Conservation (phyloP, 306 rosid species). For the Coriaria nepalensis region DNA sequence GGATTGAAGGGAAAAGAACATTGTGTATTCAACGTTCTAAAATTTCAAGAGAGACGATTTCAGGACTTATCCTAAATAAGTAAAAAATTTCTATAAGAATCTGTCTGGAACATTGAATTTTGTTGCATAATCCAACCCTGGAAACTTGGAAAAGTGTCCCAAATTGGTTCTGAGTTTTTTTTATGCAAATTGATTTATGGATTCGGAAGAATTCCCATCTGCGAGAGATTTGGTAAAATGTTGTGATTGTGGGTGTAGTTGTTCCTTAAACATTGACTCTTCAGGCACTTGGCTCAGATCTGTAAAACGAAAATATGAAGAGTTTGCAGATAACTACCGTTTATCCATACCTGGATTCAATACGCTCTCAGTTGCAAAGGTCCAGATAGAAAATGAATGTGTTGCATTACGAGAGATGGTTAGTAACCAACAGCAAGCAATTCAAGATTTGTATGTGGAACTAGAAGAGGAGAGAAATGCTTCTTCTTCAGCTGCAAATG, state of each 20-base stretch:
- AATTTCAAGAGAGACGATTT: constrained; percentile 14
- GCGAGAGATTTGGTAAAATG: constrained; percentile 45
- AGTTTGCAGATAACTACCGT: constrained; percentile 38
- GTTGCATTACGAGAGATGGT: constrained; percentile 71
- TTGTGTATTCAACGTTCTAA: constrained; percentile 6
- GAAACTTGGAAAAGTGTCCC: constrained; percentile 9
- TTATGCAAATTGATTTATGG: constrained; percentile 40
- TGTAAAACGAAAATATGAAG: constrained; percentile 65
- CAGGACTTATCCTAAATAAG: constrained; percentile 3
- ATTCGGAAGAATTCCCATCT: constrained; percentile 34
- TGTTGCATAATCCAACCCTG: constrained; percentile 9
- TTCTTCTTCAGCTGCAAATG: constrained; percentile 80
- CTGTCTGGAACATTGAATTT: constrained; percentile 10
- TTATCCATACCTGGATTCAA: constrained; percentile 32
- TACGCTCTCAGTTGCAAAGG: constrained; percentile 29
- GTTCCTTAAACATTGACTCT: constrained; percentile 30
- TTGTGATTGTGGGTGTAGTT: constrained; percentile 52
- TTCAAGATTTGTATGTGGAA: constrained; percentile 65
- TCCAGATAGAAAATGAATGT: constrained; percentile 69
- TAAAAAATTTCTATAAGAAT: too few species aligned
- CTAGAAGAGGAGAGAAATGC: constrained; percentile 96
- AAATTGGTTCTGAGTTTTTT: constrained; percentile 22
- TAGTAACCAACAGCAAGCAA: constrained; percentile 47
- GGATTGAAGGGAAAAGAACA: constrained; percentile 26
- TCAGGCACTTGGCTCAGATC: constrained; percentile 68